Evolutionary conservation across 2,329 filamentous ascomycete species (phyloP).

Genomic region (Verticillium alfalfae): DNA sequence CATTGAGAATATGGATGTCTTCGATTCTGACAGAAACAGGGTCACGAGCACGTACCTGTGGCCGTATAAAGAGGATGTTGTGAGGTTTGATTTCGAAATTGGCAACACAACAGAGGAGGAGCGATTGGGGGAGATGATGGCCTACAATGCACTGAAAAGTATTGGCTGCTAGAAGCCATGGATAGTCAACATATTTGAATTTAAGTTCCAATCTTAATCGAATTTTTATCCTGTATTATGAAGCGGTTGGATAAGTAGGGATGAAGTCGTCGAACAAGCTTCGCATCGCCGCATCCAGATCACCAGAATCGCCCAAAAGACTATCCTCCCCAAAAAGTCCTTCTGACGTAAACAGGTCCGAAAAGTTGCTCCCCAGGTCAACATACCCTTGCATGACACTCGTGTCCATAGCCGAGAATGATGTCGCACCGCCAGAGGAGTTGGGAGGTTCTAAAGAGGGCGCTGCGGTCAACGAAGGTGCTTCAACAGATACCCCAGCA

Average conservation of each 20-base stretch:
- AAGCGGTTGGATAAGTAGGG: slow-evolving; percentile 12
- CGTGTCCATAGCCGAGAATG: not conserved
- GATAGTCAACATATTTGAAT: too few relatives aligned
- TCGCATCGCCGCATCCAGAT: slow-evolving; percentile 25
- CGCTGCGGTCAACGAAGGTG: not conserved
- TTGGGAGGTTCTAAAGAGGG: not conserved
- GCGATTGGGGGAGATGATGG: not conserved
- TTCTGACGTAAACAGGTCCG: slow-evolving; percentile 17
- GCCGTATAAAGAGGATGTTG: slow-evolving; percentile 47
- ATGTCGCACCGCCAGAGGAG: not conserved
- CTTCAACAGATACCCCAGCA: not conserved
- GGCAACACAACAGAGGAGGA: slow-evolving; percentile 23
- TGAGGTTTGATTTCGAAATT: slow-evolving; percentile 50
- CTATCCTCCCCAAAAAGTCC: slow-evolving; percentile 21
- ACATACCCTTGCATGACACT: not conserved
- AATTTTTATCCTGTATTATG: not conserved
- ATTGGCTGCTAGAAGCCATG: not conserved
- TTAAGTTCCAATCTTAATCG: too few relatives aligned
- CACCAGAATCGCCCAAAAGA: slow-evolving; percentile 18
- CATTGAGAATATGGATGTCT: not conserved
- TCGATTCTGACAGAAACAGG: slow-evolving; percentile 20
- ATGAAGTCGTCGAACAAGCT: slow-evolving; percentile 30
- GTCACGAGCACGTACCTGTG: slow-evolving; percentile 45
- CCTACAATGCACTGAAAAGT: not conserved
- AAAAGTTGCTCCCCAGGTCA: slow-evolving; percentile 4